Conservation (phyloP, 345 rosid genomes). For the Stellera chamaejasme region DNA sequence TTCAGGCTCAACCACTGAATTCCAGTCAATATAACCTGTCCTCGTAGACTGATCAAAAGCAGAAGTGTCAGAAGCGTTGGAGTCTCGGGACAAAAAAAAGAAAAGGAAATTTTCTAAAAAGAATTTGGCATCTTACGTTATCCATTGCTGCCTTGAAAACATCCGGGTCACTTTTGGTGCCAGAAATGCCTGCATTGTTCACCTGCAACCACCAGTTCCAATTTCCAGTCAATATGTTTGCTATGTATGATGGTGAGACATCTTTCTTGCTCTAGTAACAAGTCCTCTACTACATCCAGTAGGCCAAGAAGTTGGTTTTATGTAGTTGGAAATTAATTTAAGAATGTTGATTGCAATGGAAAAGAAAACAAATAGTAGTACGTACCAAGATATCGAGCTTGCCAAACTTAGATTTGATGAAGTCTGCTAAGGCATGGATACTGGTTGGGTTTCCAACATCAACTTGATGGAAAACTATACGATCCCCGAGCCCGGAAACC, state of each 20-base stretch:
- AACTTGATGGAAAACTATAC: slow-evolving; percentile 16
- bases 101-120: background rate
- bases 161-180: background rate
- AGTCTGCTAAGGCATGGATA: slow-evolving; percentile 11
- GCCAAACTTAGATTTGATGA: slow-evolving; percentile 10
- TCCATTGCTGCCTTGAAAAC: slow-evolving; percentile 19
- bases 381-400: slow-evolving; percentile 24
- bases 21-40: slow-evolving; percentile 2
- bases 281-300: too few species aligned
- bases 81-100: background rate
- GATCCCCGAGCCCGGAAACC: slow-evolving; percentile 6
- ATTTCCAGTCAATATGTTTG: background rate
- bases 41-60: background rate
- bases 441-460: slow-evolving; percentile 17
- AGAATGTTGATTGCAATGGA: too few species aligned
- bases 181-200: slow-evolving; percentile 20
- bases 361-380: background rate
- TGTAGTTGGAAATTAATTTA: too few species aligned
- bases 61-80: too few species aligned
- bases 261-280: background rate
- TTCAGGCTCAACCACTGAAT: slow-evolving; percentile 6
- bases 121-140: slow-evolving; percentile 8
- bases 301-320: too few species aligned
- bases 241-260: background rate
- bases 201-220: slow-evolving; percentile 12